Evolutionary conservation across 805 yeast genomes (phyloP).

Genomic region (Kodamaea sagamina): DNA sequence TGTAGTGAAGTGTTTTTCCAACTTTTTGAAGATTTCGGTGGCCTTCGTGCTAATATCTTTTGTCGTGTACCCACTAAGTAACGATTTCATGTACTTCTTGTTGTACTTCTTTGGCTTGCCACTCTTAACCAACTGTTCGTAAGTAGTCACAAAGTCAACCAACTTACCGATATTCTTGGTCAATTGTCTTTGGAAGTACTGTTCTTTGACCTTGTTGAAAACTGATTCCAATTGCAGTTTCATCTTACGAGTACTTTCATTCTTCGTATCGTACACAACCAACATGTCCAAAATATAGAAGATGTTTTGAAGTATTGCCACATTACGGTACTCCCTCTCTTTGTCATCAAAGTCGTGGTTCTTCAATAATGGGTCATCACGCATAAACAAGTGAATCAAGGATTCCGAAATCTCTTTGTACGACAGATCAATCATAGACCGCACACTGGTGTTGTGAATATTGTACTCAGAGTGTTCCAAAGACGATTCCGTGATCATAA

Average conservation of each 20-base stretch:
- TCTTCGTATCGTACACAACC: constrained; percentile 12
- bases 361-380: constrained; percentile 47
- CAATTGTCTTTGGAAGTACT: constrained; percentile 36
- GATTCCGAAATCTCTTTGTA: constrained; percentile 37
- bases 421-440: constrained; percentile 29
- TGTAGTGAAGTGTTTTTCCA: constrained; percentile 54
- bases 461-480: constrained; percentile 25
- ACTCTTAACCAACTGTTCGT: constrained; percentile 54
- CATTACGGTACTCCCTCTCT: constrained; percentile 43
- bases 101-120: constrained; percentile 66
- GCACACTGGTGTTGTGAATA: constrained; percentile 20
- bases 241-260: constrained; percentile 29
- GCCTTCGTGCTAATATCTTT: constrained; percentile 59
- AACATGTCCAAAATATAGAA: constrained; percentile 38
- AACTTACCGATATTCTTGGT: constrained; percentile 65
- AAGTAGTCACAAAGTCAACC: constrained; percentile 62
- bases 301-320: constrained; percentile 42
- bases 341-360: constrained; percentile 46
- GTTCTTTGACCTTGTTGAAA: constrained; percentile 30
- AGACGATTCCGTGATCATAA: constrained; percentile 36
- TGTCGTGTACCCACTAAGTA: constrained; percentile 57
- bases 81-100: constrained; percentile 55
- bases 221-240: constrained; percentile 25
- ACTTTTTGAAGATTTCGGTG: constrained; percentile 53
- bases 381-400: constrained; percentile 34